These are phyloP conservation scores for Corchorus olitorius DNA, from an alignment of 345 rosid species.

Conservation along the genomic window DNA sequence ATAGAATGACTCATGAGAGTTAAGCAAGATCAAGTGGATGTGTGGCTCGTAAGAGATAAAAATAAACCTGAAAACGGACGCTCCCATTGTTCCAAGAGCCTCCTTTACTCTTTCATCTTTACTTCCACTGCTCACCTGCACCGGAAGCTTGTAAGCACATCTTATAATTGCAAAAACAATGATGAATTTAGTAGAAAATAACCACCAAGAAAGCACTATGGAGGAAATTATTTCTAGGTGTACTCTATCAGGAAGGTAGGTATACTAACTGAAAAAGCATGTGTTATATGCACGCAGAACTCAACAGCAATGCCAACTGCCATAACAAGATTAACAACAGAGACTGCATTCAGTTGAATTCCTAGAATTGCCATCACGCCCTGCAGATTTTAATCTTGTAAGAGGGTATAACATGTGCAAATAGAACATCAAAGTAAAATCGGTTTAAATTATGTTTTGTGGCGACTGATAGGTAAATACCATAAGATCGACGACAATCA, in stretches of 20 bases:
- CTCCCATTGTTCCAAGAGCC: slow-evolving; percentile 91
- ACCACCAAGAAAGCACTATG: not conserved
- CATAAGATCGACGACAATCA: slow-evolving; percentile 90
- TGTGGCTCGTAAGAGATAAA: slow-evolving; percentile 3
- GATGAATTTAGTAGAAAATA: not conserved
- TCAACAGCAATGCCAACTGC: slow-evolving; percentile 94
- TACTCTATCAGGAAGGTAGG: not conserved
- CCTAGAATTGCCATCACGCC: slow-evolving; percentile 90
- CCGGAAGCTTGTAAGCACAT: slow-evolving; percentile 9
- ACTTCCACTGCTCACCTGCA: slow-evolving; percentile 76
- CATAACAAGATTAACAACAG: slow-evolving; percentile 96
- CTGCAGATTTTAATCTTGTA: slow-evolving; percentile 50
- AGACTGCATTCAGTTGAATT: slow-evolving; percentile 93
- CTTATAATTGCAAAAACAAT: not conserved
- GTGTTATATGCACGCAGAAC: slow-evolving; percentile 94
- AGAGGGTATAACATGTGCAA: slow-evolving; percentile 1
- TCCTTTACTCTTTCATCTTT: slow-evolving; percentile 80
- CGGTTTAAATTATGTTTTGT: not conserved
- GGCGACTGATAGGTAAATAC: slow-evolving; percentile 37
- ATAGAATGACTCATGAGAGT: not conserved
- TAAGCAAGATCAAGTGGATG: not conserved
- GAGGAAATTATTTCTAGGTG: not conserved
- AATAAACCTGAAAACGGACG: slow-evolving; percentile 91
- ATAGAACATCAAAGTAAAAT: slow-evolving; percentile 2
- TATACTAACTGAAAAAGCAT: slow-evolving; percentile 78